Evolutionary conservation across 768 basidiomycete species (phyloP).

Genomic region (Myochromella boudieri): DNA sequence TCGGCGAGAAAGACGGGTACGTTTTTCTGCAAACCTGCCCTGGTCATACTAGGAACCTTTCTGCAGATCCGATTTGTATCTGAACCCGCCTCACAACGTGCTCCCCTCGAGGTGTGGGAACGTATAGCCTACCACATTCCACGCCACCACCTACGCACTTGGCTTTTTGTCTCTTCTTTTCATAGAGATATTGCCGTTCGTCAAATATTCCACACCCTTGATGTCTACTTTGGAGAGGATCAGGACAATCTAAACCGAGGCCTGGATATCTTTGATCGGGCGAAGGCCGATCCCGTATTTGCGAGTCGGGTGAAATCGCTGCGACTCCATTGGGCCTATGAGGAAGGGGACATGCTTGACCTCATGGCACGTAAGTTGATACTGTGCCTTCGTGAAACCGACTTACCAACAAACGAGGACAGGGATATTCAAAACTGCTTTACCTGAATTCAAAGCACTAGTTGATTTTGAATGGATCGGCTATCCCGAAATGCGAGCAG

Average conservation of each 20-base stretch:
- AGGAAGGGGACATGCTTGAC: constrained; percentile 65
- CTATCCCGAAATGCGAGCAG: constrained; percentile 67
- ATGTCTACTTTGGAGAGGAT: constrained; percentile 68
- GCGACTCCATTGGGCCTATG: constrained; percentile 67
- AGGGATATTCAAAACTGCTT: constrained; percentile 63
- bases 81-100: constrained; percentile 60
- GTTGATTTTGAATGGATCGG: constrained; percentile 77
- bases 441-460: constrained; percentile 62
- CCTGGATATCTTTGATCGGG: constrained; percentile 66
- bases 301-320: constrained; percentile 59
- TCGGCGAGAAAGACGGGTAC: constrained; percentile 47
- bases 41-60: constrained; percentile 5
- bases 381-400: background rate
- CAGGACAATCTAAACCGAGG: constrained; percentile 59
- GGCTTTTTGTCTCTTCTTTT: constrained; percentile 65
- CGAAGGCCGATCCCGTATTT: constrained; percentile 60
- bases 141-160: constrained; percentile 65
- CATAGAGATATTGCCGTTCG: constrained; percentile 65
- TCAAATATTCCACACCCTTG: constrained; percentile 65
- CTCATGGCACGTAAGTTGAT: constrained; percentile 34
- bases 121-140: constrained; percentile 61
- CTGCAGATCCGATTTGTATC: constrained; percentile 50
- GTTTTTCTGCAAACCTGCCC: background rate
- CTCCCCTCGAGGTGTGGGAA: constrained; percentile 69
- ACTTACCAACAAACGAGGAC: background rate